Evolutionary conservation across 345 rosid species (phyloP), one percentile per base, ranked within the genome.

Genomic region (Luvunga scandens): DNA sequence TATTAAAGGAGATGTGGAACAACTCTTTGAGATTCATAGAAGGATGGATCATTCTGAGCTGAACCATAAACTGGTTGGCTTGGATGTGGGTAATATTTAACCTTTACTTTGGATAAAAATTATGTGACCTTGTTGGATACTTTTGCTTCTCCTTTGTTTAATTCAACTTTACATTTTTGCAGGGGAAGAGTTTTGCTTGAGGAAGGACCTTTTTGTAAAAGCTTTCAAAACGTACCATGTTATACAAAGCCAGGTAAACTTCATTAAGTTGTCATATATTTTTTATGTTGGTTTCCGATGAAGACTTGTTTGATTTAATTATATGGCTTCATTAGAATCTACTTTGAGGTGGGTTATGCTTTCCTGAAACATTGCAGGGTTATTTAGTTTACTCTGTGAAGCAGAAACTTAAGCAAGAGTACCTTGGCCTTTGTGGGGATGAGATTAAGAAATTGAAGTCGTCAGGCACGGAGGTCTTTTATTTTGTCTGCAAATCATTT

Each of bases 201-300:
- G 95, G 82, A 92, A 76, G 78, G 92, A 96, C 86, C 90, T 92
- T 48, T 92, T 92, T 88, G 98, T 94, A 14, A 94, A 82, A 90
- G 98, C 98, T 83, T 96, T 94, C 82, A 92, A 86, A 88, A 94
- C 99, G 6, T 91, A 90, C 84, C 99, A 94, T 88, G 90, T 86
- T 77, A 90, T 96, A 33, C 90, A 84, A 42, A 94, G 97, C 89
- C 99, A 94, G 93, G 99, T 90, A 70, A 78, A 30, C 45, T 39
- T 77, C 12, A 56, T 56, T 71, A 13, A 33, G 13, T 45, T 68
- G 50, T 56, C 25, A 25, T 55, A 22, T 28, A 2, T 77, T 77
- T 38, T 10, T 12, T 12, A 31, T 66, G 16, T 34, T 31, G 53
- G 31, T 21, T 53, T 33, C 22, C 24, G 34, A 5, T 34, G 33